Evolutionary conservation across 2,329 filamentous ascomycete species (phyloP), one percentile per base, ranked within the genome.

Genomic region (Talaromyces albobiverticillius): DNA sequence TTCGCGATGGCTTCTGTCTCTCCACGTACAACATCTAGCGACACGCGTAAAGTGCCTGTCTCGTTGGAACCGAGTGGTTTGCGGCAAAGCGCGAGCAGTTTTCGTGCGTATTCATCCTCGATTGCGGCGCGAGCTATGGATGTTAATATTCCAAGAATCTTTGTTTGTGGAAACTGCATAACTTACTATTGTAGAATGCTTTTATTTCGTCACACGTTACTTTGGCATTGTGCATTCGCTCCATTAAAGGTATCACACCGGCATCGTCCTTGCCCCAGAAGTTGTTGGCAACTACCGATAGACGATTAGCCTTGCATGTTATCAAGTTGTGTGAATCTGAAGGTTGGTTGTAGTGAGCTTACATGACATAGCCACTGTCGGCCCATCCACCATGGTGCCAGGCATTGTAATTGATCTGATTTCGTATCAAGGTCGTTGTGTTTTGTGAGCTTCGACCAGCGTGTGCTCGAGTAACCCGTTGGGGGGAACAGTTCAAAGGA

Each of bases 251-350:
- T 43, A 82, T 81, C 67, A 99, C 92, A 69, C 94, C 95, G 49
- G 93, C 94, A 79, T 99, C 94, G 71, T 97, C 93, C 79, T 95
- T 97, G 60, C 94, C 94, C 94, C 94, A 99, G 74, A 99, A 99
- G 72, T 99, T 99, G 78, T 99, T 99, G 66, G 94, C 93, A 77
- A 99, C 72, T 92, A 92, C 61, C 54, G 9, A 41, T 46, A 13
- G 31, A 14, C n/a, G 41, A 62, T 77, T 55, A 76, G 73, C 61
- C 68, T 62, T 59, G 59, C 26, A 31, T 36, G n/a, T 32, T 23
- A 29, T 29, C 22, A 8, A 10, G 25, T 45, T 45, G 4, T 14
- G 25, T 43, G 10, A 11, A 42, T 47, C 32, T 22, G 23, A 6
- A 18, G 5, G 18, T n/a, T 18, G 23, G 25, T n/a, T 16, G 23